phyloP scores from a whole-genome alignment of 2,329 filamentous ascomycete species.

The Arthrinium phaeospermum region DNA sequence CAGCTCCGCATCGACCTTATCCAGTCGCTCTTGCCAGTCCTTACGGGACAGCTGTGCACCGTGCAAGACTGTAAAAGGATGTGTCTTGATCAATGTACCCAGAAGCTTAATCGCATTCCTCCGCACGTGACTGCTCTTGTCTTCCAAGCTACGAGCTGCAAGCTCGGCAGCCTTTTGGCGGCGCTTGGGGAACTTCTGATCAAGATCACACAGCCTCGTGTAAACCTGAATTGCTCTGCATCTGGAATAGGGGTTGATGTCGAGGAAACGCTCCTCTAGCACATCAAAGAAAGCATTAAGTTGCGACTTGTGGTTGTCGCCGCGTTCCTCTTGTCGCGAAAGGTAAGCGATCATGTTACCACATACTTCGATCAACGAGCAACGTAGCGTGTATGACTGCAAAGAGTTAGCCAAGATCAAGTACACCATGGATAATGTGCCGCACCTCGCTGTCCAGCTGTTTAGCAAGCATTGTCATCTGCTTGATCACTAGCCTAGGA shows the following conservation, averaged over 20 bases:
- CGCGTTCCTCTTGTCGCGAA: conserved; percentile 87
- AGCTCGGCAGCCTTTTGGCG: conserved; percentile 87
- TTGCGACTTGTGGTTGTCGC: conserved; percentile 92
- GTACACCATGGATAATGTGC: conserved; percentile 46
- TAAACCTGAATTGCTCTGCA: conserved; percentile 93
- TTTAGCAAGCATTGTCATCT: conserved; percentile 94
- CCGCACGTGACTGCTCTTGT: conserved; percentile 97
- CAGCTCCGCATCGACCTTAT: conserved; percentile 83
- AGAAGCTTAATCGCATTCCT: conserved; percentile 94
- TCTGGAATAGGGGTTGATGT: conserved; percentile 95
- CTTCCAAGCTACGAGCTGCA: conserved; percentile 86
- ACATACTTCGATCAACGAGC: conserved; percentile 94
- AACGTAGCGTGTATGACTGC: conserved; percentile 89
- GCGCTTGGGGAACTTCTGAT: conserved; percentile 93
- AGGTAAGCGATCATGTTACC: conserved; percentile 93
- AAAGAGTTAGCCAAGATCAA: neutral
- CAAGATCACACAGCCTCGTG: conserved; percentile 88
- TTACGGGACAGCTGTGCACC: conserved; percentile 83
- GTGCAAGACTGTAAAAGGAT: conserved; percentile 92
- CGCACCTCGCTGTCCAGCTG: conserved; percentile 83
- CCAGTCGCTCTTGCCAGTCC: conserved; percentile 83
- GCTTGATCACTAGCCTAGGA: conserved; percentile 91
- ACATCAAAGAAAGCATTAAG: conserved; percentile 98
- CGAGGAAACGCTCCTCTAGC: conserved; percentile 92
- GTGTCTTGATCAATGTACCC: conserved; percentile 85